Evolutionary conservation across 2,329 filamentous ascomycete species (phyloP).

Genomic region (Nemania sp.): DNA sequence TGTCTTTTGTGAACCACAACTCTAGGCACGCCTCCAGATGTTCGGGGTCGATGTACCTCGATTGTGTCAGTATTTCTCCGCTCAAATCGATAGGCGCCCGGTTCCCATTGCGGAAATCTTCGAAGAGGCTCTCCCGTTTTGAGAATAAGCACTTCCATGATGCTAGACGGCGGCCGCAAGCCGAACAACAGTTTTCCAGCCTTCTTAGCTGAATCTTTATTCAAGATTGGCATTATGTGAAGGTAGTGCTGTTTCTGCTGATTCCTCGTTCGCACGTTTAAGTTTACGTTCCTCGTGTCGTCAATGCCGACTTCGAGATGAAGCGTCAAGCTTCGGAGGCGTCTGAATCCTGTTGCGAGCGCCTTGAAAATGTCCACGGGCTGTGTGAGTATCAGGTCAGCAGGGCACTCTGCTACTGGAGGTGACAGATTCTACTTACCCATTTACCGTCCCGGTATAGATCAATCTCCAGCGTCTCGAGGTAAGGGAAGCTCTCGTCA

Average conservation of each 20-base stretch:
- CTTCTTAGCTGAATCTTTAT: constrained; percentile 2
- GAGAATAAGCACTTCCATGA: constrained; percentile 3
- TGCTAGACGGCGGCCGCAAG: constrained; percentile 10
- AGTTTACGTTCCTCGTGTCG: neutral
- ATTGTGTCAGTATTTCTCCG: neutral
- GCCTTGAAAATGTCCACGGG: constrained; percentile 1
- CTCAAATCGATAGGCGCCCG: neutral
- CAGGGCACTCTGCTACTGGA: neutral
- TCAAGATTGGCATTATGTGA: constrained; percentile 5
- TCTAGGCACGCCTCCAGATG: neutral
- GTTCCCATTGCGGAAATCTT: constrained; percentile 16
- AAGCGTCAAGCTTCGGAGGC: constrained; percentile 8
- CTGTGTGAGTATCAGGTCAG: constrained; percentile 2
- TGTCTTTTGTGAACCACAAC: neutral
- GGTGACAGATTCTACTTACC: constrained; percentile 5
- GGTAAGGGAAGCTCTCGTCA: constrained; percentile 14
- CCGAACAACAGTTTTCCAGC: constrained; percentile 10
- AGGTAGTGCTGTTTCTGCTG: neutral
- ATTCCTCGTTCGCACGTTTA: neutral
- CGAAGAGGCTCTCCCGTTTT: constrained; percentile 15
- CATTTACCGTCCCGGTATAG: constrained; percentile 15
- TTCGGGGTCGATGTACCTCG: neutral
- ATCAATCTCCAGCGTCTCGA: constrained; percentile 19
- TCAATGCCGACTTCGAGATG: constrained; percentile 13
- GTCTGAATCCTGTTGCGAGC: constrained; percentile 12